Conservation (phyloP, 345 rosid species). For the Melastoma malabathricum region DNA sequence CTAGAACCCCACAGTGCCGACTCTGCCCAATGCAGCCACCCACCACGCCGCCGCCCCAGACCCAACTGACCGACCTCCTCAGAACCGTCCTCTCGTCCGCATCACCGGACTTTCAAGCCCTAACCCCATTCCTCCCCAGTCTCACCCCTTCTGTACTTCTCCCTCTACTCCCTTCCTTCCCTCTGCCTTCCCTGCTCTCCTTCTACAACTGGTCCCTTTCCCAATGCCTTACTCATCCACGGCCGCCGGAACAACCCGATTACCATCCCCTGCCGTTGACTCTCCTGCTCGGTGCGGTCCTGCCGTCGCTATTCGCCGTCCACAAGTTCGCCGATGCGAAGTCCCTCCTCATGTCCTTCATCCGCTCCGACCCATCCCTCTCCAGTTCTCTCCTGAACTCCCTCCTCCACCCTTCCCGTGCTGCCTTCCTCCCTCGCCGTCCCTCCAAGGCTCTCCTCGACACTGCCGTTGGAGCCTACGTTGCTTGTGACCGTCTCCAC, state of each 20-base stretch:
- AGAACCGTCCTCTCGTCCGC: constrained; percentile 27
- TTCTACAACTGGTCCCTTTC: constrained; percentile 40
- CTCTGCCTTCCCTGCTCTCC: constrained; percentile 37
- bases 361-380: constrained; percentile 38
- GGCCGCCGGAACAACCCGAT: no score
- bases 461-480: constrained; percentile 44
- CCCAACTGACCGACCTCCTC: constrained; percentile 13
- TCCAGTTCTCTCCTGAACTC: constrained; percentile 41
- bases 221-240: constrained; percentile 15
- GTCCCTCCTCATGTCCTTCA: constrained; percentile 27
- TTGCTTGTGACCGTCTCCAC: constrained; percentile 44
- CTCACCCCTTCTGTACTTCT: constrained; percentile 37
- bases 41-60: constrained; percentile 2
- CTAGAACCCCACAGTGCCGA: background rate
- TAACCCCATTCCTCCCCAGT: constrained; percentile 31
- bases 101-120: constrained; percentile 22
- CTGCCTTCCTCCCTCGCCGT: constrained; percentile 43
- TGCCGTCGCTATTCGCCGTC: no score
- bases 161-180: constrained; percentile 39
- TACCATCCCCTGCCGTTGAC: no score
- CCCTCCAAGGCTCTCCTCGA: constrained; percentile 46
- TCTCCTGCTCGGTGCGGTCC: no score
- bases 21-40: background rate
- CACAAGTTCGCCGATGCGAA: no score
- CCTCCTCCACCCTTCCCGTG: constrained; percentile 45